Base-by-base conservation (phyloP, 2,329 filamentous ascomycete genomes). In the Ceratocystis huliohia region DNA sequence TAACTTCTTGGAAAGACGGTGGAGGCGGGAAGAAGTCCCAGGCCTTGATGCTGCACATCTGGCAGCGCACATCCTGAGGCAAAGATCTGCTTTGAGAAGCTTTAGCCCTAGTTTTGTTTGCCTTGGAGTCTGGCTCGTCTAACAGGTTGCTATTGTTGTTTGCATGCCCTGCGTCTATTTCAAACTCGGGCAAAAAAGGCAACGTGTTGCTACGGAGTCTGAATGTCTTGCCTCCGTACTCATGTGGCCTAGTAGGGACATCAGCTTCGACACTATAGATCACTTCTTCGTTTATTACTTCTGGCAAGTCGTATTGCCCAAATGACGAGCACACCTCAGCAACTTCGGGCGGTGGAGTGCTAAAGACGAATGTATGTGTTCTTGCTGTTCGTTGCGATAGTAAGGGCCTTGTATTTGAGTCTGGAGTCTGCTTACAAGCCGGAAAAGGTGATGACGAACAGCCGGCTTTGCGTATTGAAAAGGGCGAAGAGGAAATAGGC, bases 201-300 rank as follows among this genome's bases (percentile, higher is more conserved):
- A 95, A 73, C 1, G 88, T 89, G 65, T 82, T 85, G 68, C 91
- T 88, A 71, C 85, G 82, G 5, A 96, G 77, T 67, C 84, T 87
- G 73, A 95, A 96, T 71, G 95, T 89, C 70, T 86, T 85, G 2
- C 93, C 93, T 5, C 89, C 93, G 76, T 96, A 97, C 74, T 96
- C 91, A 65, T 90, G 82, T 41, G 81, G 76, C 65, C 87, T 83
- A 48, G 87, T 81, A 13, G 92, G 91, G 0, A 96, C 88, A 75
- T 97, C 94, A 63, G 80, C 81, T 69, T 95, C 90, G 33, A 89
- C 81, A 70, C 91, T 89, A 73, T 96, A 97, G 72, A 87, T 92
- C 0, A 92, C 87, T 72, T 91, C 86, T 74, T 91, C 89, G 69
- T 96, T 95, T 62, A 96, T 82, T 15, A 88, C 81, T 67, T 86